Evolutionary conservation across 306 rosid genomes (phyloP), one percentile per base, ranked within the genome.

Genomic region (Cicer chorassanicum): DNA sequence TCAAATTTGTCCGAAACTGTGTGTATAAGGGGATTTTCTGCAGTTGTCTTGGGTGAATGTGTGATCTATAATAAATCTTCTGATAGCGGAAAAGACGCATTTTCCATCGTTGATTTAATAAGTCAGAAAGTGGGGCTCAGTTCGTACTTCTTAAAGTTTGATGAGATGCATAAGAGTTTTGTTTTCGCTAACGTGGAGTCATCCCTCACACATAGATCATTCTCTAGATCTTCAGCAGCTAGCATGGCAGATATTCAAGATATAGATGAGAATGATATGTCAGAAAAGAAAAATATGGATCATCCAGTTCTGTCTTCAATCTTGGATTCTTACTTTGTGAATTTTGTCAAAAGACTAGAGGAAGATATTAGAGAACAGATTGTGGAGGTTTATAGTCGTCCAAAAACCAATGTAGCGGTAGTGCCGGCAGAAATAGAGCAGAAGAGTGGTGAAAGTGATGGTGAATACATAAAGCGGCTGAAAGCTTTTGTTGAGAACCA

Each of bases 351-450:
- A 88, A 85, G 78, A 49, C 65, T 94, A 80, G 97, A 92, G 82
- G 82, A 64, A 68, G 88, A 85, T 76, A 87, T 90, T 55, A 91
- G 97, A 83, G 93, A 90, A 69, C 89, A 86, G 73, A 84, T 91
- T 74, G 93, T 94, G 63, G 89, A 86, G 55, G 87, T 90, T 55
- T 94, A 86, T 80, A 91, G 99, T 77, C 91, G 74, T 42, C 92
- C 95, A 66, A 94, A 92, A 90, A 86, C 81, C 81, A 82, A 92
- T 71, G 93, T 92, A 82, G 90, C 93, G n/a, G 92, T 89, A 72
- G 96, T 92, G 66, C 99, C 99, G 6, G 97, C 93, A 38, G 97
- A 94, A 49, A 65, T 94, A 86, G 99, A 92, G 70, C 96, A 88
- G 86, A 89, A 80, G 78, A 84, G 84, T 8, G 87, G 89, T 60